These are phyloP conservation scores for Clarireedia hainanense DNA, from an alignment of 2,329 filamentous ascomycete genomes.

Conservation along the genomic window DNA sequence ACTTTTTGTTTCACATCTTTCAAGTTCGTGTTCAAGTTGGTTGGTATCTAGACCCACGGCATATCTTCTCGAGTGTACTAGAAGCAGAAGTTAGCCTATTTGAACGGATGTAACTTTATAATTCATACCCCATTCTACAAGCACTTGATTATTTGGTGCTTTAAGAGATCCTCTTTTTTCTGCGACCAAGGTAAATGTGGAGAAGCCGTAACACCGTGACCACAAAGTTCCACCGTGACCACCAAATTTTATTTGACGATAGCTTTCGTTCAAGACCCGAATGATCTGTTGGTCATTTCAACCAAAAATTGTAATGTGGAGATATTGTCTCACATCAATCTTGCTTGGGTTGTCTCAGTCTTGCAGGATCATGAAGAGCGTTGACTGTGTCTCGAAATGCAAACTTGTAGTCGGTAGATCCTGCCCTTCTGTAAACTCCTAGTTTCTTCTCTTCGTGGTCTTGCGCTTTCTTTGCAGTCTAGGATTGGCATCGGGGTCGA, in stretches of 20 bases:
- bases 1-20: background rate
- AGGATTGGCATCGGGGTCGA: too few species aligned
- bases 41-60: conserved; percentile 2
- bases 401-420: background rate
- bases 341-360: background rate
- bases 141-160: background rate
- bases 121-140: background rate
- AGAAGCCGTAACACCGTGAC: background rate
- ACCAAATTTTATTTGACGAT: conserved; percentile 2
- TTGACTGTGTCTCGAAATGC: conserved; percentile 7
- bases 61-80: conserved; percentile 1
- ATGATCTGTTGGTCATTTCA: conserved; percentile 6
- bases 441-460: background rate
- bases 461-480: background rate
- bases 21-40: conserved; percentile 2
- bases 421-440: conserved; percentile 11
- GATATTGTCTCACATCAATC: conserved; percentile 8
- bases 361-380: conserved; percentile 12
- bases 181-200: conserved; percentile 3
- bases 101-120: background rate
- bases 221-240: background rate
- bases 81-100: background rate
- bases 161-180: conserved; percentile 5
- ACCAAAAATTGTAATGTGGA: conserved; percentile 4
- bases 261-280: conserved; percentile 6